phyloP scores from a whole-genome alignment of 352 stramenopile species.

The Thalassiosira livingstoniorum region DNA sequence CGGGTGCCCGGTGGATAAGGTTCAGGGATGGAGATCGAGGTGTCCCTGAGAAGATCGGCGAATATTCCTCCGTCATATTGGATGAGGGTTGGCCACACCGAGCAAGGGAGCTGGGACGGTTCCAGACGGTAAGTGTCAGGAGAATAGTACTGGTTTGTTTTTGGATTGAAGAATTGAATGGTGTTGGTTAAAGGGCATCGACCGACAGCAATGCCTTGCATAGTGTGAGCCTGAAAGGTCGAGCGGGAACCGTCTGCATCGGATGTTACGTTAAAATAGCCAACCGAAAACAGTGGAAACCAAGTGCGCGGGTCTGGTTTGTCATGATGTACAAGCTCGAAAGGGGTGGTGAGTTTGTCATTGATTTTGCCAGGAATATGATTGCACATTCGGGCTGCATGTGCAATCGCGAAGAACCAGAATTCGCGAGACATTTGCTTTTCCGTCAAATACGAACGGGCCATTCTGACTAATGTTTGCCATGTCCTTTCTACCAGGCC shows the following conservation, averaged over 20 bases:
- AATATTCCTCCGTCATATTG: conserved; percentile 14
- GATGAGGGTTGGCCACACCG: background rate
- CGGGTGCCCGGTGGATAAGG: conserved; percentile 3
- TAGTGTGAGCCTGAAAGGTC: background rate
- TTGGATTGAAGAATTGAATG: background rate
- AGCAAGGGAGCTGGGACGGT: background rate
- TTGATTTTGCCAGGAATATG: background rate
- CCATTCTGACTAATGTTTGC: conserved; percentile 38
- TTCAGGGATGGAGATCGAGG: background rate
- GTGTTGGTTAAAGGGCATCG: background rate
- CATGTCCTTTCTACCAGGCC: conserved; percentile 32
- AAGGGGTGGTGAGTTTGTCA: background rate
- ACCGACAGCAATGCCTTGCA: background rate
- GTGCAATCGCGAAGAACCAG: conserved; percentile 20
- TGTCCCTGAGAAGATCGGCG: background rate
- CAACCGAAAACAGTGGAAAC: background rate
- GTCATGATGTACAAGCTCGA: background rate
- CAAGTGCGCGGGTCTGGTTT: background rate
- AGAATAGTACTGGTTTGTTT: background rate
- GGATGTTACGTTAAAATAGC: background rate
- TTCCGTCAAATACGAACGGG: conserved; percentile 25
- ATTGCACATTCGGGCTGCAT: conserved; percentile 3
- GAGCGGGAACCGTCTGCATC: background rate
- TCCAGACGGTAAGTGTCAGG: background rate
- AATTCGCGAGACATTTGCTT: too few relatives aligned